A percentile compares a stretch with the other conserved stretches of the same genome.
Conservation (phyloP, 345 rosid genomes). For the Cardamine occulta region DNA sequence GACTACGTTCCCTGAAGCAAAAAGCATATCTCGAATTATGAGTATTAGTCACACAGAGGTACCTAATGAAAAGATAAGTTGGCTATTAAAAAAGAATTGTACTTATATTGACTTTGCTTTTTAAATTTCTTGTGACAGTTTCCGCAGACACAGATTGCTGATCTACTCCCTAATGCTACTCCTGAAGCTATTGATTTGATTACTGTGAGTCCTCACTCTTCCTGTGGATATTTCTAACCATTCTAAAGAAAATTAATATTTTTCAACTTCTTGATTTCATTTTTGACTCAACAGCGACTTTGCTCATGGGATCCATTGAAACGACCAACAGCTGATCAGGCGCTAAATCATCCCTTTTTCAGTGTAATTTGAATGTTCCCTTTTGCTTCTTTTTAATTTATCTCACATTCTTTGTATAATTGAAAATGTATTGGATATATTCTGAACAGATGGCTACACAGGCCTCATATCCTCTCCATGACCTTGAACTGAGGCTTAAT, state of each 20-base stretch:
- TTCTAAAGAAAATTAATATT: neutral
- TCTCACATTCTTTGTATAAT: neutral
- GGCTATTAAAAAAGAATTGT: neutral
- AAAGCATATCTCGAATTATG: slow-evolving; percentile 62
- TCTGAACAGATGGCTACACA: slow-evolving; percentile 56
- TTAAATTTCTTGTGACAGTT: slow-evolving; percentile 49
- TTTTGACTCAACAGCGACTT: slow-evolving; percentile 55
- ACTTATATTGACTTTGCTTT: slow-evolving; percentile 2
- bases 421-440: slow-evolving; percentile 38
- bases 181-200: slow-evolving; percentile 84
- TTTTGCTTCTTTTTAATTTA: neutral
- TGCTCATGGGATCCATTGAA: slow-evolving; percentile 90
- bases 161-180: slow-evolving; percentile 77
- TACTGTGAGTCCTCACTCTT: slow-evolving; percentile 51
- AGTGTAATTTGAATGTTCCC: slow-evolving; percentile 52
- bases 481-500: slow-evolving; percentile 79
- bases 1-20: slow-evolving; percentile 77
- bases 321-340: slow-evolving; percentile 93
- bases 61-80: neutral
- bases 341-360: slow-evolving; percentile 89
- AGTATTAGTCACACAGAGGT: slow-evolving; percentile 70
- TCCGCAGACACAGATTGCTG: slow-evolving; percentile 61
- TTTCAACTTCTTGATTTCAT: neutral
- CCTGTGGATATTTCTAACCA: neutral
- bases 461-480: slow-evolving; percentile 70